Conservation (phyloP, 225 moss, liverwort and hornwort species). For the Polytrichum commune region DNA sequence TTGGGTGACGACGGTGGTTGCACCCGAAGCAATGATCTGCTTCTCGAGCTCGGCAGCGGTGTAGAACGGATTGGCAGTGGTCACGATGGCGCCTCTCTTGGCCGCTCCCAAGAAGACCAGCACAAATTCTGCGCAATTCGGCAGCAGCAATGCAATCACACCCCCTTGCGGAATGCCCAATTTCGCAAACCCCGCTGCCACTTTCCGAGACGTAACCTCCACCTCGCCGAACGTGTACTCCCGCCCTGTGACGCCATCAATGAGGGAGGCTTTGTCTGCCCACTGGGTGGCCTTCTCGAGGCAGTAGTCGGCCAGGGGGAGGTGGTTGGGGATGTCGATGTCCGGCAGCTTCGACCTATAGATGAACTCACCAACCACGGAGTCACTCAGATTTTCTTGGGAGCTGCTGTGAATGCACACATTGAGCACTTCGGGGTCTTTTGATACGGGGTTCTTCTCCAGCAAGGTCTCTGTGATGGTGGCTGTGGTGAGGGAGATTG, state of each 20-base stretch:
- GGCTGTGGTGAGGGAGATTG: too few species aligned
- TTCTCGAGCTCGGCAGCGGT: slow-evolving; percentile 51
- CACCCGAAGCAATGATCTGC: slow-evolving; percentile 44
- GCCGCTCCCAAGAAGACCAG: slow-evolving; percentile 51
- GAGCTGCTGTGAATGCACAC: too few species aligned
- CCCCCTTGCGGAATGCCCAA: slow-evolving; percentile 47
- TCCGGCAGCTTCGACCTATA: slow-evolving; percentile 60
- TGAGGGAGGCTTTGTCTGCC: slow-evolving; percentile 44
- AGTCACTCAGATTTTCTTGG: too few species aligned
- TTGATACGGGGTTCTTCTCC: too few species aligned
- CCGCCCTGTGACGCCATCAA: slow-evolving; percentile 49
- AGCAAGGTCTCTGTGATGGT: too few species aligned
- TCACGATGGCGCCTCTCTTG: slow-evolving; percentile 49
- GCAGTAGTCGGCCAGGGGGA: slow-evolving; percentile 51
- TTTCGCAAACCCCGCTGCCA: slow-evolving; percentile 48
- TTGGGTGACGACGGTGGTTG: slow-evolving; percentile 46
- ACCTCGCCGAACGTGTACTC: slow-evolving; percentile 36
- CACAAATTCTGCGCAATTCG: slow-evolving; percentile 53
- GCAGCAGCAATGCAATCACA: slow-evolving; percentile 52
- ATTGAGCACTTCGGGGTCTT: too few species aligned
- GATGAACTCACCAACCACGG: slow-evolving; percentile 16
- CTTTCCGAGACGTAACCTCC: slow-evolving; percentile 33
- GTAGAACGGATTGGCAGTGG: slow-evolving; percentile 60
- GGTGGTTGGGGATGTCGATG: slow-evolving; percentile 42
- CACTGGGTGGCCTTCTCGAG: slow-evolving; percentile 38